Conservation (phyloP, 2,329 filamentous ascomycete species). For the Balansia obtecta region DNA sequence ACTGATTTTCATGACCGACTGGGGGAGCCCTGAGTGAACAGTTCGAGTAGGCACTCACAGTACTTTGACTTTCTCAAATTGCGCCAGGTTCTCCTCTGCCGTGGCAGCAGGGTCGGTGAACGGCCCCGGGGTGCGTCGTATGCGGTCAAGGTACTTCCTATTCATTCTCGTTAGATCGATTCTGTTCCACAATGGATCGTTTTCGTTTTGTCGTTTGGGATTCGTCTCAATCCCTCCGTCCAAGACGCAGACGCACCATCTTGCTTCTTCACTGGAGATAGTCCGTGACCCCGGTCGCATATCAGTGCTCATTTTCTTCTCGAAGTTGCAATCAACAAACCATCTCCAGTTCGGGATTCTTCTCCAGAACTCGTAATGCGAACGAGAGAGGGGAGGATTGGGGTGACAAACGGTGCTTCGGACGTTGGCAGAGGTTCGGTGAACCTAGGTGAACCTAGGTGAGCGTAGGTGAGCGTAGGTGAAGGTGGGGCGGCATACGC, state of each 20-base stretch:
- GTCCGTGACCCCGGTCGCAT: constrained; percentile 7
- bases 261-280: constrained; percentile 15
- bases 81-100: constrained; percentile 38
- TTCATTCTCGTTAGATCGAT: not conserved
- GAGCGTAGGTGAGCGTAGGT: constrained; percentile 13
- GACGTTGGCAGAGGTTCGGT: not conserved
- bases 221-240: not conserved
- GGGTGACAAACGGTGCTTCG: not conserved
- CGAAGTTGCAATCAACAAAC: not conserved
- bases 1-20: not conserved
- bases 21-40: not conserved
- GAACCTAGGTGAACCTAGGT: constrained; percentile 15
- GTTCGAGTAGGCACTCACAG: constrained; percentile 38
- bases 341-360: not conserved
- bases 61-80: constrained; percentile 60
- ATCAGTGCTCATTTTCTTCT: constrained; percentile 15
- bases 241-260: constrained; percentile 20
- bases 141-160: constrained; percentile 75
- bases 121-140: constrained; percentile 65
- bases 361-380: not conserved
- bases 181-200: not conserved
- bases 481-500: constrained; percentile 18
- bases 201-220: not conserved
- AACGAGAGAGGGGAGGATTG: not conserved
- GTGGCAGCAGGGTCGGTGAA: constrained; percentile 58